phyloP scores from a whole-genome alignment of 495 filamentous ascomycete species.

The Hyaloscypha variabilis region DNA sequence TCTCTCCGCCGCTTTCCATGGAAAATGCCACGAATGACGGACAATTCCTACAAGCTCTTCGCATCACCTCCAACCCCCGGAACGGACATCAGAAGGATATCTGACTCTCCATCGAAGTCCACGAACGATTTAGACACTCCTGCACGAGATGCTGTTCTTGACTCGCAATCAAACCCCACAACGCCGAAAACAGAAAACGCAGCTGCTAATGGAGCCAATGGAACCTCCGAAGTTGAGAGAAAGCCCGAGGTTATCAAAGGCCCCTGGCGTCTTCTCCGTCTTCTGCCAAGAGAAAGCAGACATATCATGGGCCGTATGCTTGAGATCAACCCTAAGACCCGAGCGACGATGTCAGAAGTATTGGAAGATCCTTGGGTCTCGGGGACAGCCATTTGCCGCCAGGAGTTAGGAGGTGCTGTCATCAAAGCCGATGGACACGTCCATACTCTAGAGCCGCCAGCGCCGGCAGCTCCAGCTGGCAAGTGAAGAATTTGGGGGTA shows the following conservation, averaged over 20 bases:
- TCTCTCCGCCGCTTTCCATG: constrained; percentile 93
- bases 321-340: constrained; percentile 80
- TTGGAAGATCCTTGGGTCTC: constrained; percentile 88
- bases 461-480: constrained; percentile 15
- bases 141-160: constrained; percentile 26
- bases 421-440: constrained; percentile 52
- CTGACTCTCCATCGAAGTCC: constrained; percentile 31
- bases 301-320: constrained; percentile 93
- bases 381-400: constrained; percentile 62
- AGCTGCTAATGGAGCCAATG: constrained; percentile 24
- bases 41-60: constrained; percentile 95
- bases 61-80: constrained; percentile 69
- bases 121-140: constrained; percentile 25
- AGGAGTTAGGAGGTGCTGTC: constrained; percentile 45
- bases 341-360: constrained; percentile 84
- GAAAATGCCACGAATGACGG: constrained; percentile 90
- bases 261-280: constrained; percentile 88
- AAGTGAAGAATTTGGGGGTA: not conserved
- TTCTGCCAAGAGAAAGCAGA: constrained; percentile 87
- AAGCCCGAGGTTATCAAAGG: constrained; percentile 84
- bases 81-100: constrained; percentile 40
- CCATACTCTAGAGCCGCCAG: constrained; percentile 56
- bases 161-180: constrained; percentile 33
- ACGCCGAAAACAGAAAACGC: constrained; percentile 24
- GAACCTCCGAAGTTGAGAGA: constrained; percentile 50